Base-by-base conservation (phyloP, 768 basidiomycete genomes). In the Mycena albidolilacea region DNA sequence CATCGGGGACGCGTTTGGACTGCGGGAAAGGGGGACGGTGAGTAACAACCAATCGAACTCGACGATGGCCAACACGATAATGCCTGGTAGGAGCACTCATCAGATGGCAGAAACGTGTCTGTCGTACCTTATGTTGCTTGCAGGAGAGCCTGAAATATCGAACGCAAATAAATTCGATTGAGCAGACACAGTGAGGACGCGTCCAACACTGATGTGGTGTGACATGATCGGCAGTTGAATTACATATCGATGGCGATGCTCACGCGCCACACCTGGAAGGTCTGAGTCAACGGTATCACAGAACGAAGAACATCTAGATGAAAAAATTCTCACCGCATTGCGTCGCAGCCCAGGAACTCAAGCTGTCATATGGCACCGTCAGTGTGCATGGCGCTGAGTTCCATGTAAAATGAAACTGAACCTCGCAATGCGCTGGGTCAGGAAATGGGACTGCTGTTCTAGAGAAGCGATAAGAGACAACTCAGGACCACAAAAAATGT, bases 1-100 rank as follows among this genome's bases (percentile, higher is more conserved):
- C 39, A 44, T 61, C 60, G 60, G 41, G 60, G 23, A 44, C 60
- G 60, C 41, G 60, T 61, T 55, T 23, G 23, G 54, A 55, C 54
- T 35, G 54, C 54, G 23, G 23, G 54, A 55, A 3, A 17, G 54
- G 23, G 54, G 54, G 23, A 23, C 11, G 23, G 21, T 55, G 54
- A 30, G 23, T 55, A 55, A 55, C n/a, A 23, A 44, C 44, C 44
- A 61, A 61, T 61, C 10, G 43, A 61, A 44, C 21, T 44, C 41
- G 60, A 61, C 54, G 23, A 55, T 55, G 54, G 43, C 5, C n/a
- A 43, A 44, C n/a, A 61, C 41, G 12, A 41, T 60, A 44, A 61
- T 41, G 21, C 44, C 37, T 55, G 23, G 54, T 35, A 61, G 44
- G 14, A 61, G 60, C 43, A 12, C 60, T 44, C 60, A 61, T 41